Evolutionary conservation across 169 alveolate genomes (phyloP).

Genomic region (Theileria orientalis): DNA sequence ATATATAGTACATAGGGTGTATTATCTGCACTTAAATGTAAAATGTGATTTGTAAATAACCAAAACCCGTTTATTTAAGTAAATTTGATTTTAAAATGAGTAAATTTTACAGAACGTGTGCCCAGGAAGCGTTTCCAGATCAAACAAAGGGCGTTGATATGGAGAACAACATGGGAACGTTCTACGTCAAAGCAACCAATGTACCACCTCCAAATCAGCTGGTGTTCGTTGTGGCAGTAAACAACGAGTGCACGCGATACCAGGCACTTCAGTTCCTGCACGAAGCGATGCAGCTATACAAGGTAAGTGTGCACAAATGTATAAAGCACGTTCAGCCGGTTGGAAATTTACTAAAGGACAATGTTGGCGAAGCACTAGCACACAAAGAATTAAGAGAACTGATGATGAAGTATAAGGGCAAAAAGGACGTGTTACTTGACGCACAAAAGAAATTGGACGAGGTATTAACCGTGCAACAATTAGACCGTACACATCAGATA

Average conservation of each 20-base stretch:
- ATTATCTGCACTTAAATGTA: too few species aligned
- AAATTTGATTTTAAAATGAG: neutral
- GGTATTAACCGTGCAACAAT: constrained; percentile 22
- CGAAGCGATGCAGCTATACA: constrained; percentile 55
- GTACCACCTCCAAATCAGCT: constrained; percentile 57
- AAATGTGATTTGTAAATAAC: neutral
- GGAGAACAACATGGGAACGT: constrained; percentile 67
- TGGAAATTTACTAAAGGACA: constrained; percentile 43
- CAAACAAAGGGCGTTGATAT: constrained; percentile 63
- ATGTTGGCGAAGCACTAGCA: constrained; percentile 42
- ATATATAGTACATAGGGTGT: too few species aligned
- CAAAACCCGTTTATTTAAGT: neutral
- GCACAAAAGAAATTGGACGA: constrained; percentile 63
- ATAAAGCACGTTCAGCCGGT: constrained; percentile 9
- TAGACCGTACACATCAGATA: neutral
- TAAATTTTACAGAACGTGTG: constrained; percentile 38
- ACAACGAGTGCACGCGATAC: constrained; percentile 55
- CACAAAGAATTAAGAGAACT: constrained; percentile 35
- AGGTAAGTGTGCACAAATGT: constrained; percentile 20
- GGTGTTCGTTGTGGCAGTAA: constrained; percentile 60
- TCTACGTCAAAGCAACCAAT: constrained; percentile 60
- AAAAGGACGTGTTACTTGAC: constrained; percentile 55
- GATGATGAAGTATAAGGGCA: constrained; percentile 60
- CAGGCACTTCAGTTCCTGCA: constrained; percentile 59
- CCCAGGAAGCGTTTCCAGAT: constrained; percentile 65